Percentiles rank a stretch among this genome's conserved stretches.
Evolutionary conservation across 2,329 filamentous ascomycete species (phyloP).

Genomic region (Gyromitra esculenta): DNA sequence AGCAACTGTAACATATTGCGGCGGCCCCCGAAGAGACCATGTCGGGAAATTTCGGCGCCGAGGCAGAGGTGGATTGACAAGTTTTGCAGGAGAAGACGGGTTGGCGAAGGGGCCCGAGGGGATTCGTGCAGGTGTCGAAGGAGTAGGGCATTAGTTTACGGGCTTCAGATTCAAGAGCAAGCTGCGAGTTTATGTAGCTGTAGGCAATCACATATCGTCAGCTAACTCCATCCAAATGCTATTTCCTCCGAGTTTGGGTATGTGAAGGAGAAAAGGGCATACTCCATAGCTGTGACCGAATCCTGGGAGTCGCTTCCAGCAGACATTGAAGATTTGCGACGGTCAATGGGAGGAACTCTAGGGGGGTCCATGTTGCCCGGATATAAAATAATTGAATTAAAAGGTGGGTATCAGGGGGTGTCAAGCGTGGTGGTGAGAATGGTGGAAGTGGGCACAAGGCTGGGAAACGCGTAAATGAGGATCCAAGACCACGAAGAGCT

Average conservation of each 20-base stretch:
- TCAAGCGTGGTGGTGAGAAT: neutral
- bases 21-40: constrained; percentile 68
- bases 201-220: constrained; percentile 1
- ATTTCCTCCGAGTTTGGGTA: neutral
- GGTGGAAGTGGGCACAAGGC: neutral
- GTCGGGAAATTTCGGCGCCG: constrained; percentile 33
- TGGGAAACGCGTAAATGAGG: constrained; percentile 10
- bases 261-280: constrained; percentile 55
- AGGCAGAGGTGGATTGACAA: constrained; percentile 74
- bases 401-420: neutral
- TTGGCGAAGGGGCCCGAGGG: constrained; percentile 87
- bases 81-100: constrained; percentile 91
- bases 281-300: constrained; percentile 79
- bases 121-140: constrained; percentile 90
- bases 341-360: constrained; percentile 1
- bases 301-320: constrained; percentile 57
- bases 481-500: constrained; percentile 15
- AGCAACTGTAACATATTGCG: constrained; percentile 95
- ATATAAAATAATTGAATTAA: neutral
- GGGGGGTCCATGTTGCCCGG: constrained; percentile 18
- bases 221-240: neutral
- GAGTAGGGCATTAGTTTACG: constrained; percentile 94
- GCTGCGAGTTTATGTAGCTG: constrained; percentile 87
- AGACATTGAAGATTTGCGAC: constrained; percentile 21
- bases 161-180: constrained; percentile 91